A percentile compares a stretch with the other conserved stretches of the same genome.
These are phyloP conservation scores for Naganishia onofrii DNA, from an alignment of 768 basidiomycete species.

Conservation along the genomic window DNA sequence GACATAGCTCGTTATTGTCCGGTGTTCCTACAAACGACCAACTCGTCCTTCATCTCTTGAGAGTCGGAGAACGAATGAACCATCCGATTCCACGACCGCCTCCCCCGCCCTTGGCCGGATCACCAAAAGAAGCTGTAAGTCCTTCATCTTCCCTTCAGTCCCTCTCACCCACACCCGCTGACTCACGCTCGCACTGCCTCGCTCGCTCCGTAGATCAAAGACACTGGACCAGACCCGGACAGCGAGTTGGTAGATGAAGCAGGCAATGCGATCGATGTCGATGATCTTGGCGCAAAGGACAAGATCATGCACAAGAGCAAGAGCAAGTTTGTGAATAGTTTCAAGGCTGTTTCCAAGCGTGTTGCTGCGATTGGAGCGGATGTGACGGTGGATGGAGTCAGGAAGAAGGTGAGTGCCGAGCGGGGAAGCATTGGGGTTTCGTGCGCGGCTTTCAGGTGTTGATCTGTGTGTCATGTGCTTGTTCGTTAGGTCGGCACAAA, in stretches of 20 bases:
- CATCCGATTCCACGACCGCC: conserved; percentile 35
- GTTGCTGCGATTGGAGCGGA: conserved; percentile 52
- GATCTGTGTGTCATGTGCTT: too few relatives aligned
- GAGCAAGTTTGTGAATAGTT: conserved; percentile 47
- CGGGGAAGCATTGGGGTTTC: not conserved
- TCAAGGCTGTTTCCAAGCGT: conserved; percentile 50
- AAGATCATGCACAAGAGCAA: conserved; percentile 46
- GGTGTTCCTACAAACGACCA: conserved; percentile 54
- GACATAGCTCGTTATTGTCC: conserved; percentile 46
- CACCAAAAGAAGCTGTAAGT: conserved; percentile 44
- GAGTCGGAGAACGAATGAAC: conserved; percentile 48
- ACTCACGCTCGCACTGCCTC: conserved; percentile 25
- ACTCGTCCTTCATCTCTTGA: conserved; percentile 52
- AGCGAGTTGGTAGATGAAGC: conserved; percentile 49
- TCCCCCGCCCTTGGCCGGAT: conserved; percentile 47
- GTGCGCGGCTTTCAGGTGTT: not conserved
- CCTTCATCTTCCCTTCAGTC: conserved; percentile 24
- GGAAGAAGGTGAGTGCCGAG: conserved; percentile 46
- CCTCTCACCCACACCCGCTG: conserved; percentile 41
- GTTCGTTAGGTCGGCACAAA: conserved; percentile 33
- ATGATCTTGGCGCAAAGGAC: conserved; percentile 36
- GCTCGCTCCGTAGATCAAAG: conserved; percentile 40
- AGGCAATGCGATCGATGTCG: conserved; percentile 45
- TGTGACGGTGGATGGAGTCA: conserved; percentile 52
- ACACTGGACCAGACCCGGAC: conserved; percentile 39